Base-by-base conservation (phyloP, 2,329 filamentous ascomycete species). In the Fusarium subtropicale region DNA sequence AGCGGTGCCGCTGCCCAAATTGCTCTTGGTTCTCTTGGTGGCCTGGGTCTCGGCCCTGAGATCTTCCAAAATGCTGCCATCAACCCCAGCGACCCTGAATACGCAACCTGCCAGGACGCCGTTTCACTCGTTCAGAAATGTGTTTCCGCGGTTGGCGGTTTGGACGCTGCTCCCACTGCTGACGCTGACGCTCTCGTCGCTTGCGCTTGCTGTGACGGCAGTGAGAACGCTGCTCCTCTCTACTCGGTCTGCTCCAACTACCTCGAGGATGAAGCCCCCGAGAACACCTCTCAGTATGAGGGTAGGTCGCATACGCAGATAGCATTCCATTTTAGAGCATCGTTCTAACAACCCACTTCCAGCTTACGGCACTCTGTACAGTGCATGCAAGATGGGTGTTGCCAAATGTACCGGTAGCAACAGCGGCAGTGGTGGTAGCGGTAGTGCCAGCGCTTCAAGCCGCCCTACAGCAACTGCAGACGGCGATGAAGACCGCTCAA, bases 191-290 rank as follows among this genome's bases (percentile, higher is more conserved):
- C 50, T 5, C 52, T 79, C 13, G 20, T 75, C 20, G 56, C 54
- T 16, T 79, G 77, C 61, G 77, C 72, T 11, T 79, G 77, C 60
- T 79, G 77, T 41, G 47, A 62, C 39, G 62, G 64, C 18, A 24
- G 56, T 8, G 65, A 55, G 2, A 55, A 66, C 50, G 56, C 77
- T n/a, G 71, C 75, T 53, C 57, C 64, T 12, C 56, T 70, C 26
- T 79, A 75, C 65, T 75, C 74, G 5, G 69, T 52, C 51, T 79
- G 77, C 67, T 74, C 77, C 24, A 57, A 48, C 38, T 78, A 78
- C 56, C 63, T 79, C 26, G 48, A 59, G 15, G 63, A 68, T 2
- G 74, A 76, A 55, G 71, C 65, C 24, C 58, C 73, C 26, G 53
- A 61, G 18, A 56, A 71, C 47, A 62, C 63, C 10, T 59, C 70